A percentile compares a stretch with the other conserved stretches of the same genome.
Conservation (phyloP, 148 eudicot genomes). For the Vaccinium vitisidaea region DNA sequence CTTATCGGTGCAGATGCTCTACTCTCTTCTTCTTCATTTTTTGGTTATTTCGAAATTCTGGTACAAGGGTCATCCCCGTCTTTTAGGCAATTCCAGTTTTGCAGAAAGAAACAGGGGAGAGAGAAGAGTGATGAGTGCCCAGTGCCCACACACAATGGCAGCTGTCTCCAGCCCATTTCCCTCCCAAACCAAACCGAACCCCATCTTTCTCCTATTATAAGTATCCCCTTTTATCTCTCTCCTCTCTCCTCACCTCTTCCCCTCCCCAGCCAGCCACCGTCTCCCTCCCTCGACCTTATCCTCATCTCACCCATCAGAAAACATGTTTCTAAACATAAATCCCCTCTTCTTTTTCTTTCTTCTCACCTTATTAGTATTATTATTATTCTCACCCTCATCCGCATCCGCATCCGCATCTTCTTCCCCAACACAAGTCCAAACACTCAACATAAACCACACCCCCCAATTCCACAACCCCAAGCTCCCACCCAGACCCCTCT, state of each 20-base stretch:
- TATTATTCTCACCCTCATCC: not conserved
- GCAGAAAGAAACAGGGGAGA: constrained; percentile 16
- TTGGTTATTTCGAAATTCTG: too few relatives aligned
- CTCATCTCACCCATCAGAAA: not conserved
- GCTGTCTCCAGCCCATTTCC: constrained; percentile 31
- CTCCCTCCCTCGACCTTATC: not conserved
- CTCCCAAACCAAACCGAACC: constrained; percentile 7
- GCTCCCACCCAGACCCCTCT: constrained; percentile 45
- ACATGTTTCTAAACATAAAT: constrained; percentile 23
- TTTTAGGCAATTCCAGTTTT: constrained; percentile 16
- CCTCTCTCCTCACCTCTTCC: not conserved
- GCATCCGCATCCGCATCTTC: constrained; percentile 8
- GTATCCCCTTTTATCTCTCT: not conserved
- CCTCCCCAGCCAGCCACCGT: not conserved
- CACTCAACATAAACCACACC: constrained; percentile 27
- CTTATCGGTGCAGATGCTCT: too few relatives aligned
- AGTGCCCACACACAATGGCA: constrained; percentile 13
- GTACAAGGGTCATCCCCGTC: constrained; percentile 13
- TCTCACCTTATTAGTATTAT: not conserved
- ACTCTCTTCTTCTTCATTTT: not conserved
- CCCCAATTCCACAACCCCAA: constrained; percentile 50
- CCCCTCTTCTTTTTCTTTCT: constrained; percentile 8
- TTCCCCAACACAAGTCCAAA: constrained; percentile 16
- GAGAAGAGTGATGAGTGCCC: not conserved
- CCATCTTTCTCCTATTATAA: not conserved